These are phyloP conservation scores for Acanthamoeba royreba DNA, from an alignment of 208 protist species.

Conservation along the genomic window DNA sequence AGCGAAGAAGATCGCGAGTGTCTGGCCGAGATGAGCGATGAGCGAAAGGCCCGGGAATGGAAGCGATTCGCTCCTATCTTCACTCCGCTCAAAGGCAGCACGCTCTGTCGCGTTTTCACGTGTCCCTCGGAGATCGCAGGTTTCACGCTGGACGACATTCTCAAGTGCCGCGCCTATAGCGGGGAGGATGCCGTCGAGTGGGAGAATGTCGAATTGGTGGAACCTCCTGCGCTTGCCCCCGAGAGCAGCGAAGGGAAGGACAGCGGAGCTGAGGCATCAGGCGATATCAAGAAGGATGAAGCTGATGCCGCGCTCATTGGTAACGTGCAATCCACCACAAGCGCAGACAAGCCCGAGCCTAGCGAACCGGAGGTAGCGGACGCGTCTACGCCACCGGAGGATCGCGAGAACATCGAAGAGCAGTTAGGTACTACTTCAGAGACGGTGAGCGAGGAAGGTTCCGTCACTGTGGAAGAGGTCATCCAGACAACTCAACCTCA, in stretches of 20 bases:
- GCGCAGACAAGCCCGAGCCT: neutral
- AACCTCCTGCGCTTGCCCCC: neutral
- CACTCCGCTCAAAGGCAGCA: neutral
- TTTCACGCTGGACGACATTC: neutral
- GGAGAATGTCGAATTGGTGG: neutral
- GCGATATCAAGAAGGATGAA: neutral
- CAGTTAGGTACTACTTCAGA: too few relatives aligned
- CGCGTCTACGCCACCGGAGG: too few relatives aligned
- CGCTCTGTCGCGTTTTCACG: conserved; percentile 22
- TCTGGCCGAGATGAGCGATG: conserved; percentile 24
- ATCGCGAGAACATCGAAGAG: neutral
- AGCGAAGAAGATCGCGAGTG: conserved; percentile 25
- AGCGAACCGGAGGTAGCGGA: too few relatives aligned
- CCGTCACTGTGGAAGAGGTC: too few relatives aligned
- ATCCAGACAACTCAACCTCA: neutral
- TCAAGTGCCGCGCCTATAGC: neutral
- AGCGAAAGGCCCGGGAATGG: neutral
- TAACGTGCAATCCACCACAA: too few relatives aligned
- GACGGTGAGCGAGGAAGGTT: neutral
- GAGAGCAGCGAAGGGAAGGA: neutral
- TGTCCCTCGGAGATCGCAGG: neutral
- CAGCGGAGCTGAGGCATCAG: too few relatives aligned
- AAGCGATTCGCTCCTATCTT: neutral
- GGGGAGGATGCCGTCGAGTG: neutral
- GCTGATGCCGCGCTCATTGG: too few relatives aligned